Evolutionary conservation across 2,329 filamentous ascomycete genomes (phyloP).

Genomic region (Cytospora mali): DNA sequence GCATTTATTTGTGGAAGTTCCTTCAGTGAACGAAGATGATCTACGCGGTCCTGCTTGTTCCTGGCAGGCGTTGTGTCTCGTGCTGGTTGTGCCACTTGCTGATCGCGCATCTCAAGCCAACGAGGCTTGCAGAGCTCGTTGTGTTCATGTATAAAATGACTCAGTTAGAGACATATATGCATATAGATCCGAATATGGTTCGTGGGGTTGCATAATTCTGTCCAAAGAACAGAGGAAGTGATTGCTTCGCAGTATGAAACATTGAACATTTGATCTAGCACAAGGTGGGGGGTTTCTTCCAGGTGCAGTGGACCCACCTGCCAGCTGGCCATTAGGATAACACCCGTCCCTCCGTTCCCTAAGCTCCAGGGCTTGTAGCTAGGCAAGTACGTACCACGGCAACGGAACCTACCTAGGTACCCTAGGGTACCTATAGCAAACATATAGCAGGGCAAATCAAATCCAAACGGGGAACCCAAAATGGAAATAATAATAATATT

Average conservation of each 20-base stretch:
- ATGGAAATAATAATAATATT: too few relatives aligned
- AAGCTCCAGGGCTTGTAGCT: too few relatives aligned
- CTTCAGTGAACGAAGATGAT: neutral
- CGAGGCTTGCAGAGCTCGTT: neutral
- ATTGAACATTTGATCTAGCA: too few relatives aligned
- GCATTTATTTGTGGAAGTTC: neutral
- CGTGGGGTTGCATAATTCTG: neutral
- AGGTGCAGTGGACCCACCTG: neutral
- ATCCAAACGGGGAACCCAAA: too few relatives aligned
- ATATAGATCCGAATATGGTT: neutral
- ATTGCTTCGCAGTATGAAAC: neutral
- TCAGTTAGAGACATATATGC: neutral
- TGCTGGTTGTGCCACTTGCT: neutral
- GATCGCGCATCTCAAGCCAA: neutral
- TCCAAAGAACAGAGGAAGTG: neutral
- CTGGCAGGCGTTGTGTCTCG: neutral
- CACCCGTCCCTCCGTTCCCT: conserved; percentile 1
- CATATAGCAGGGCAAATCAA: too few relatives aligned
- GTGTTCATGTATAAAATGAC: neutral
- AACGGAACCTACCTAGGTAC: too few relatives aligned
- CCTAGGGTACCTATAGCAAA: too few relatives aligned
- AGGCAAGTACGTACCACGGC: neutral
- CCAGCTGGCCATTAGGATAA: conserved; percentile 20
- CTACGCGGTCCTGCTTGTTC: neutral
- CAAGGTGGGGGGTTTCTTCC: neutral